Evolutionary conservation across 306 rosid species (phyloP).

Genomic region (Fragaria vesca): DNA sequence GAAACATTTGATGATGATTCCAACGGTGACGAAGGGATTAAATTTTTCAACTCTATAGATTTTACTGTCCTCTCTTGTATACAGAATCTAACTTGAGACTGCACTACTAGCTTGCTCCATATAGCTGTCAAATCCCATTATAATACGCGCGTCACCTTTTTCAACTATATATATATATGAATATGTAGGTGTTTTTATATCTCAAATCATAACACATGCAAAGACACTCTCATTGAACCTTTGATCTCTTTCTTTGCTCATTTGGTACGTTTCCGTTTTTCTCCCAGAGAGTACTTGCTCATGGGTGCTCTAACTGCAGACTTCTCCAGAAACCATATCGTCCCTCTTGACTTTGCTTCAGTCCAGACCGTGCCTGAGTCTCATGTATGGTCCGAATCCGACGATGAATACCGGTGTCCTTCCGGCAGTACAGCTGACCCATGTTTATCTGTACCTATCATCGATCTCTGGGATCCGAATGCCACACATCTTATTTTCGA

Average conservation of each 20-base stretch:
- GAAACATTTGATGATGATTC: neutral
- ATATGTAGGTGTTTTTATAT: neutral
- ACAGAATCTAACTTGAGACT: neutral
- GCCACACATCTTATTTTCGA: slow-evolving; percentile 39
- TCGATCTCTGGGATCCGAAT: slow-evolving; percentile 56
- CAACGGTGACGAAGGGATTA: neutral
- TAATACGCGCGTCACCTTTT: neutral
- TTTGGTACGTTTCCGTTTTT: neutral
- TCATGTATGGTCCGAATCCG: slow-evolving; percentile 54
- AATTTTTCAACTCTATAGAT: neutral
- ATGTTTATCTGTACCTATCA: slow-evolving; percentile 34
- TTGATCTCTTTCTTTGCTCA: slow-evolving; percentile 2
- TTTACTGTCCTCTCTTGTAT: neutral
- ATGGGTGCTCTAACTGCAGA: slow-evolving; percentile 57
- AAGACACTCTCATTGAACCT: slow-evolving; percentile 1
- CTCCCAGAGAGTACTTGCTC: neutral
- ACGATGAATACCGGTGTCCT: slow-evolving; percentile 2
- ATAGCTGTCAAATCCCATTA: slow-evolving; percentile 1
- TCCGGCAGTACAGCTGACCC: neutral
- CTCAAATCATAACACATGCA: slow-evolving; percentile 10
- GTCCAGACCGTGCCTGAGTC: slow-evolving; percentile 56
- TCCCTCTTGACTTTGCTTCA: slow-evolving; percentile 61
- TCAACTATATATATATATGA: neutral
- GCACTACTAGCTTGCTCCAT: neutral
- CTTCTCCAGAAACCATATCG: slow-evolving; percentile 35